phyloP scores from a whole-genome alignment of 257 asterid genomes.

The Fraxinus anomala region DNA sequence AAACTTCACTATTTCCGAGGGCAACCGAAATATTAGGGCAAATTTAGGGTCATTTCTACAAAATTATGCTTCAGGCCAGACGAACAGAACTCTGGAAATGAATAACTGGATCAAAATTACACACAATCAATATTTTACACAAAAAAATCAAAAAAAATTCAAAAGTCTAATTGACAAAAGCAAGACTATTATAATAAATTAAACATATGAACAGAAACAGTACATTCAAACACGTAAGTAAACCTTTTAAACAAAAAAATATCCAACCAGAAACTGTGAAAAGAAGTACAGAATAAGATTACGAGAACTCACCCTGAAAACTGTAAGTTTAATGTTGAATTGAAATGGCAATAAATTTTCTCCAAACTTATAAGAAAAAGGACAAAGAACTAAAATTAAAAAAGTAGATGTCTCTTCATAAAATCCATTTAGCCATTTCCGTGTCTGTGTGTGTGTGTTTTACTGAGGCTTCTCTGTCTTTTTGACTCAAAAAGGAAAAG shows the following conservation, averaged over 20 bases:
- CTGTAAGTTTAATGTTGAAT: background rate
- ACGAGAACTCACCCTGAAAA: background rate
- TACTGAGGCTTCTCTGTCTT: background rate
- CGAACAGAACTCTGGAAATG: too few species aligned
- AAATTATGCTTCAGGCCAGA: too few species aligned
- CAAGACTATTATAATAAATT: background rate
- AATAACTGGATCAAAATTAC: too few species aligned
- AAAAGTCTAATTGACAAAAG: background rate
- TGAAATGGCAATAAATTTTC: background rate
- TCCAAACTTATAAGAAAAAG: background rate
- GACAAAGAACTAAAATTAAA: background rate
- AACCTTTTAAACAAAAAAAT: background rate
- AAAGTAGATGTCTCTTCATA: background rate
- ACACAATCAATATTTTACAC: too few species aligned
- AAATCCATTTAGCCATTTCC: background rate
- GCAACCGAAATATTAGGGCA: too few species aligned
- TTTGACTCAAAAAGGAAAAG: background rate
- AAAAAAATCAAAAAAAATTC: too few species aligned
- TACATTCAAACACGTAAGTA: background rate
- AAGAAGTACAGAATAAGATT: background rate
- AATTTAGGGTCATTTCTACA: too few species aligned
- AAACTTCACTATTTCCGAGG: too few species aligned
- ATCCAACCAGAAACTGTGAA: background rate
- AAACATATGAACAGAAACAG: background rate
- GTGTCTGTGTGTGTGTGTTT: too few species aligned